Evolutionary conservation across 2,329 filamentous ascomycete genomes (phyloP), one percentile per base, ranked within the genome.

Genomic region (Phialemoniopsis sp.): DNA sequence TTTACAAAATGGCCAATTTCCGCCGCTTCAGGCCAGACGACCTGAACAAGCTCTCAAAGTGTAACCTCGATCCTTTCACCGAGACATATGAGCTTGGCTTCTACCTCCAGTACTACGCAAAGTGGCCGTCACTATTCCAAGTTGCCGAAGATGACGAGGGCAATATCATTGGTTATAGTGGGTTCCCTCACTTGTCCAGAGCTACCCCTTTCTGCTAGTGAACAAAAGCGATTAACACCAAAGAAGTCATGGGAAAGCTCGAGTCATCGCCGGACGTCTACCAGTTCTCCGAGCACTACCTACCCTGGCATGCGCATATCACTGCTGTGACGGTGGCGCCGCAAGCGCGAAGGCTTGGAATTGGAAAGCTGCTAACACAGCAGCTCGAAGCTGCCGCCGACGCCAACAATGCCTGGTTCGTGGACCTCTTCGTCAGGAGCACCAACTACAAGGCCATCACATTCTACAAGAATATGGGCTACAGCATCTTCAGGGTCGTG

Each of bases 241-340:
- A 33, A 45, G 38, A 49, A 95, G 90, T 98, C 59, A 95, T 98
- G 79, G 93, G 91, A 58, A 98, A 98, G 69, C 78, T 95, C 44
- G 91, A 97, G 70, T 83, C 89, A 47, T 94, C 89, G 39, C 85
- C 87, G 13, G 72, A 87, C 33, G 80, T 82, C 38, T 78, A 86
- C 59, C 75, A 80, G 43, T 81, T 81, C 54, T 93, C 88, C 36
- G 76, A 84, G 54, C 89, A 96, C 67, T 95, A 94, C 67, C 84
- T 95, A n/a, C 91, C 91, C n/a, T 97, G 89, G 88, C 93, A 98
- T 67, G 91, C 89, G 15, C 93, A 98, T 65, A 95, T 98, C 58
- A 98, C 93, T 5, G 93, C 91, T 29, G 73, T 98, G 37, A 97
- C 93, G 1, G 88, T 98, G 15, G 85, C 91, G 1, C 93, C 93